Base-by-base conservation (phyloP, 1,284 basidiomycete species). In the Microbotryum silenes-acaulis region DNA sequence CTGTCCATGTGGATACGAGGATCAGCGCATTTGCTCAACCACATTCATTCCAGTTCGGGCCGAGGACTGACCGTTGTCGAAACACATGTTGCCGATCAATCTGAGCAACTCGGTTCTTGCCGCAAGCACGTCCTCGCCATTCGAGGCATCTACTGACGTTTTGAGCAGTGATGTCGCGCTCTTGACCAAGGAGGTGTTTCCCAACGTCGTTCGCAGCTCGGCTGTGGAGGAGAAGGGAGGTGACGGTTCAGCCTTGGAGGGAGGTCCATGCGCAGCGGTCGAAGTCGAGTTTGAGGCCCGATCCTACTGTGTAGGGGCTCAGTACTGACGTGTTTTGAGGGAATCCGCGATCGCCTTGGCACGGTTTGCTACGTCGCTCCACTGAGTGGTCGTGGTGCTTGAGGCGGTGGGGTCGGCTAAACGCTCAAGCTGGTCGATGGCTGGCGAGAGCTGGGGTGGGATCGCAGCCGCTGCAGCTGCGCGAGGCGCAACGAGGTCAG, bases 61-160 rank as follows among this genome's bases (percentile, higher is more conserved):
- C 16, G 14, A 2, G 45, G 3, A 16, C 53, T 23, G 12, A 62
- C 61, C 60, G 25, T 66, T 57, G 3, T 66, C 61, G 31, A 58
- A 65, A 52, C 62, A 64, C 46, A 64, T 8, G 54, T 66, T 66
- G 3, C 65, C 65, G 3, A 64, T 55, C 7, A 66, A 42, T 12
- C 63, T 37, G n/a, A 54, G 45, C 12, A 65, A 50, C 46, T 67
- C 49, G 8, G 57, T 62, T 51, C 33, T 55, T 2, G 46, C 61
- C 18, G 8, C 3, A 0, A 61, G 37, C 37, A 45, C 21, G 14
- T 51, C 29, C 16, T 27, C 27, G n/a, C 27, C 51, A 50, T 50
- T 50, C 48, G 48, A 18, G 6, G 33, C 49, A 4, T 45, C 27
- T 27, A 53, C n/a, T 16, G 47, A 10, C 16, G 20, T 21, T 6